Conservation (phyloP, 1,139 yeast genomes). For the Diutina ranongensis region DNA sequence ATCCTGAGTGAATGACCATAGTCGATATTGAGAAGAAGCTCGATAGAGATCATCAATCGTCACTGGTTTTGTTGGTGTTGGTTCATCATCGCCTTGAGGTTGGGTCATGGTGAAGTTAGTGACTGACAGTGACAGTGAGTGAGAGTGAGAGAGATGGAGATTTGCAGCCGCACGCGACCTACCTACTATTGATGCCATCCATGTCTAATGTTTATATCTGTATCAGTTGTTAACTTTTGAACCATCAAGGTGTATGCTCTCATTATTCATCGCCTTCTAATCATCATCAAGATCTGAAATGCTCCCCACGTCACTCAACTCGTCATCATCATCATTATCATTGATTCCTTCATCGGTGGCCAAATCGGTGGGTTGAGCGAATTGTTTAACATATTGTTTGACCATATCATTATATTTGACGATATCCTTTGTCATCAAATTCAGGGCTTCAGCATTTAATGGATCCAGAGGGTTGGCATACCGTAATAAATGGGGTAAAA, state of each 20-base stretch:
- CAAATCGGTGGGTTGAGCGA: slow-evolving; percentile 39
- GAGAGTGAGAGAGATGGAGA: too few relatives aligned
- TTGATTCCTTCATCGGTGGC: slow-evolving; percentile 27
- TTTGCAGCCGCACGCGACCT: neutral
- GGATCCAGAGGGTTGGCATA: slow-evolving; percentile 96
- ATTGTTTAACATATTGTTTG: slow-evolving; percentile 58
- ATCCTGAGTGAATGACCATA: slow-evolving; percentile 72
- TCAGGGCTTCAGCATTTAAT: slow-evolving; percentile 83
- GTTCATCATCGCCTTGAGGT: neutral
- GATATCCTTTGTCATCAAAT: slow-evolving; percentile 64
- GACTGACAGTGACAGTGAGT: too few relatives aligned
- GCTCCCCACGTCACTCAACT: slow-evolving; percentile 37
- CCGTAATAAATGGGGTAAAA: slow-evolving; percentile 80
- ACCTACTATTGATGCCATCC: too few relatives aligned
- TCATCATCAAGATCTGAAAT: slow-evolving; percentile 16
- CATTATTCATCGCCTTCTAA: neutral
- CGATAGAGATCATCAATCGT: slow-evolving; percentile 78
- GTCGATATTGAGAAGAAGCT: slow-evolving; percentile 68
- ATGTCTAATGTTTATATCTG: too few relatives aligned
- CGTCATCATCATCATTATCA: slow-evolving; percentile 33
- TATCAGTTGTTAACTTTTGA: too few relatives aligned
- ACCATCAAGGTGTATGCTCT: neutral
- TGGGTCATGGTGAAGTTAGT: neutral
- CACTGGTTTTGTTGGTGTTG: slow-evolving; percentile 7
- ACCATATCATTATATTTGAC: slow-evolving; percentile 59